Base-by-base conservation (phyloP, 1,139 yeast species). In the Debaryomyces udenii region DNA sequence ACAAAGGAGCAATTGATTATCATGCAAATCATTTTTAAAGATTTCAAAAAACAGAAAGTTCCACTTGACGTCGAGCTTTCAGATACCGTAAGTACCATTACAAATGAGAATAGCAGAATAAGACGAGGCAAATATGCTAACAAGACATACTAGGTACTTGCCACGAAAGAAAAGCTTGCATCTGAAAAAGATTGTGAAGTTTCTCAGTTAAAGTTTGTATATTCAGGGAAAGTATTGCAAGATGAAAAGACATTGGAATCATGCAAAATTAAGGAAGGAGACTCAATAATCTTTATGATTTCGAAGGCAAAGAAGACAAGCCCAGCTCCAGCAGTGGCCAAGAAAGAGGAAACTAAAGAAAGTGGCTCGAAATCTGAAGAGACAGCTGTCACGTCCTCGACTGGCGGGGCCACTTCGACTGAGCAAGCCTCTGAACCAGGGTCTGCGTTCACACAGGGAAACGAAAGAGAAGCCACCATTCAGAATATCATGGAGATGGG, bases 401-500 rank as follows among this genome's bases (percentile, higher is more conserved):
- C 55, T 20, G 48, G 60, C 17, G 59, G 62, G 7, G 45, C 58
- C 9, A 47, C 61, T 13, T 42, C 64, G 2, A 39, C 59, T 9
- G 43, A 53, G 23, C 57, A 56, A 10, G 26, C 59, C 7, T 41
- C 61, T 38, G 61, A 62, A 31, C 70, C 76, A 39, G 58, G 43
- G 42, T 72, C 80, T 6, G 72, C 80, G 9, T 78, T 80, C 56
- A 80, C 89, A 22, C 76, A 77, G 38, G 94, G 94, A 11, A 59
- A 68, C 33, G 83, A 78, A 43, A 73, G 90, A 50, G 87, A 84
- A 51, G 73, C 82, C 11, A 83, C 86, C 16, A 80, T 93, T 46
- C 78, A 74, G 49, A 86, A 86, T 58, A 89, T 93, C 60, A 80
- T 90, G 83, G 98, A 89, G 55, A 90, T 93, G 98, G 99, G 99